Conservation (phyloP, 768 basidiomycete genomes). For the Mycena alexandri region DNA sequence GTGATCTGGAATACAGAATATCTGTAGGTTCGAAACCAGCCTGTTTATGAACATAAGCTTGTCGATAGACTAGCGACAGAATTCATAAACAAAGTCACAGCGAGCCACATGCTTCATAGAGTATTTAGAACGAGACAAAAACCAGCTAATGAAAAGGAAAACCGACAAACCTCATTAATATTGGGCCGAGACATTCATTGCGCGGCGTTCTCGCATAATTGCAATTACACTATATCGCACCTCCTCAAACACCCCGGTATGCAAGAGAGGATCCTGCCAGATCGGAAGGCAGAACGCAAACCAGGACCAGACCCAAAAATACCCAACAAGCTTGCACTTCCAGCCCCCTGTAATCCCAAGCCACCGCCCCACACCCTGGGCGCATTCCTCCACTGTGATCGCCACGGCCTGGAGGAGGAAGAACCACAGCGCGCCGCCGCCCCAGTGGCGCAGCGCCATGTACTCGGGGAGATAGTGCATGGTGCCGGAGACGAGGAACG, state of each 20-base stretch:
- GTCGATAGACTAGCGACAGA: too few species aligned
- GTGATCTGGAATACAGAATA: too few species aligned
- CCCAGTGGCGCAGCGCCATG: slow-evolving; percentile 44
- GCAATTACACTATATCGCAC: slow-evolving; percentile 13
- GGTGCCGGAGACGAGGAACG: slow-evolving; percentile 50
- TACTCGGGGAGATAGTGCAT: slow-evolving; percentile 51
- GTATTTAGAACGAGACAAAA: too few species aligned
- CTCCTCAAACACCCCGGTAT: slow-evolving; percentile 24
- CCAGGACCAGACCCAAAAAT: slow-evolving; percentile 46
- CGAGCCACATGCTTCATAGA: too few species aligned
- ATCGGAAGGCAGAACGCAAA: slow-evolving; percentile 46
- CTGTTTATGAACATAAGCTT: too few species aligned
- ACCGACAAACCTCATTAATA: too few species aligned
- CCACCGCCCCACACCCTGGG: slow-evolving; percentile 33
- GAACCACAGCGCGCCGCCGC: slow-evolving; percentile 47
- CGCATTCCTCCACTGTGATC: slow-evolving; percentile 44
- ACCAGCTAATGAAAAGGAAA: too few species aligned
- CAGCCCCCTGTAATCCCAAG: slow-evolving; percentile 22
- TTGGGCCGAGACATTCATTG: too few species aligned
- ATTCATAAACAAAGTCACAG: too few species aligned
- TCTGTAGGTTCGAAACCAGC: too few species aligned
- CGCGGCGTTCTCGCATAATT: not conserved
- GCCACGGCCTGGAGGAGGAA: slow-evolving; percentile 51
- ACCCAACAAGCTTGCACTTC: slow-evolving; percentile 41
- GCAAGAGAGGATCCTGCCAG: slow-evolving; percentile 30